These are phyloP conservation scores for Diaporthe sp. DNA, from an alignment of 2,329 filamentous ascomycete genomes.

Conservation along the genomic window DNA sequence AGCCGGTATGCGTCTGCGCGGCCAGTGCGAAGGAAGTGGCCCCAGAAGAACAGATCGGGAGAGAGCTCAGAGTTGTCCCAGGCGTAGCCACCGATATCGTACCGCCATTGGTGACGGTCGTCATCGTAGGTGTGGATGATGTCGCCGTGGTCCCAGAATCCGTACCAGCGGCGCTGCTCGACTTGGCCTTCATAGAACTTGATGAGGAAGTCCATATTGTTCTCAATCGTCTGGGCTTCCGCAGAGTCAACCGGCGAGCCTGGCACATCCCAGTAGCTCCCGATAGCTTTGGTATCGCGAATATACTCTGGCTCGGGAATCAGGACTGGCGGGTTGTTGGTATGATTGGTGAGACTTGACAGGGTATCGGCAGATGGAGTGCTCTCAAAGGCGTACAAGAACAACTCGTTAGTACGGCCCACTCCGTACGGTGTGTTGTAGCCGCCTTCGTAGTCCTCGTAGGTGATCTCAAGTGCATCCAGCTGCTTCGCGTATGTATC, in stretches of 20 bases:
- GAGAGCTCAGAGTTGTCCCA: constrained; percentile 75
- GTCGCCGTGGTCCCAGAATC: constrained; percentile 71
- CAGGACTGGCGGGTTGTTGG: constrained; percentile 64
- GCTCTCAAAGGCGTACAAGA: constrained; percentile 60
- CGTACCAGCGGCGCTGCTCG: constrained; percentile 69
- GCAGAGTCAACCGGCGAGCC: constrained; percentile 47
- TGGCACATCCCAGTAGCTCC: constrained; percentile 59
- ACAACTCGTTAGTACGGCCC: constrained; percentile 67
- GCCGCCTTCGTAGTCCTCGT: constrained; percentile 68
- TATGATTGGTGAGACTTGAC: constrained; percentile 53
- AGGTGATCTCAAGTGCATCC: constrained; percentile 70
- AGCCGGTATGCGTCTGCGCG: constrained; percentile 67
- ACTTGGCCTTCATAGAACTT: constrained; percentile 66
- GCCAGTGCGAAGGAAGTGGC: constrained; percentile 69
- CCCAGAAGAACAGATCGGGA: constrained; percentile 72
- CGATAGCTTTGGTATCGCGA: constrained; percentile 61
- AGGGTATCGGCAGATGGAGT: constrained; percentile 63
- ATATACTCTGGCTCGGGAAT: constrained; percentile 60
- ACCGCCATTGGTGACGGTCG: constrained; percentile 69
- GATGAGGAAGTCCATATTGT: constrained; percentile 65
- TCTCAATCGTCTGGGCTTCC: constrained; percentile 55
- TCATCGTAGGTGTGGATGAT: constrained; percentile 71
- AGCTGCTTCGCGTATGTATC: constrained; percentile 67
- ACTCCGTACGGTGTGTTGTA: constrained; percentile 69
- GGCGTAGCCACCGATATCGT: constrained; percentile 71